Evolutionary conservation across 768 basidiomycete genomes (phyloP).

Genomic region (Pleurotus tuber-regium): DNA sequence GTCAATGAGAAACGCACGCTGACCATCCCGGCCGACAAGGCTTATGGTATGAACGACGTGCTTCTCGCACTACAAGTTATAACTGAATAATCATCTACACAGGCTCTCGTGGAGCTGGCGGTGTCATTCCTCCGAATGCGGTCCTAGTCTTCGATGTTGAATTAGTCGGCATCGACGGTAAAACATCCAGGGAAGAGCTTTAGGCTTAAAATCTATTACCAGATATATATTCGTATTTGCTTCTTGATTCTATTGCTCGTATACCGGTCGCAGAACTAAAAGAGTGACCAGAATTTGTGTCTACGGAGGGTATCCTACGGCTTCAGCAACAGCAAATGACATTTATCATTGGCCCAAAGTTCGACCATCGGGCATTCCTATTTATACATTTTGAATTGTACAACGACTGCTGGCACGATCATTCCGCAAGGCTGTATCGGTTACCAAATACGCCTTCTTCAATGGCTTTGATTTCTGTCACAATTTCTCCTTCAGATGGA

Average conservation of each 20-base stretch:
- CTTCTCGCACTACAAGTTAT: background rate
- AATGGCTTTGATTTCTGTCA: constrained; percentile 66
- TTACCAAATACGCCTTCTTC: constrained; percentile 47
- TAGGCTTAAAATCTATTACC: too few species aligned
- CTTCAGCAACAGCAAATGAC: too few species aligned
- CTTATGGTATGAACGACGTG: constrained; percentile 74
- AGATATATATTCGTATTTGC: too few species aligned
- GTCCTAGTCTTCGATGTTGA: constrained; percentile 88
- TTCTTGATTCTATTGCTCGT: too few species aligned
- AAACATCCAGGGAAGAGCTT: constrained; percentile 50
- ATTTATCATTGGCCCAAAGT: too few species aligned
- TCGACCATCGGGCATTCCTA: too few species aligned
- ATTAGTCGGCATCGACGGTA: constrained; percentile 57
- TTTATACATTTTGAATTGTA: too few species aligned
- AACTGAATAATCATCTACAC: too few species aligned
- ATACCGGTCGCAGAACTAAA: too few species aligned
- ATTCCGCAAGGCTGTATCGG: constrained; percentile 16
- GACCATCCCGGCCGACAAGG: constrained; percentile 78
- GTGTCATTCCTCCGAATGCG: constrained; percentile 73
- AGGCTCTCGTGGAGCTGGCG: constrained; percentile 77
- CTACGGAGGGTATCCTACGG: too few species aligned
- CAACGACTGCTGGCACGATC: too few species aligned
- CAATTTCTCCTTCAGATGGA: background rate
- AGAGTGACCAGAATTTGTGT: too few species aligned
- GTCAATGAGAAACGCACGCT: constrained; percentile 84